A percentile compares a stretch with the other conserved stretches of the same genome.
These are phyloP conservation scores for Annulohypoxylon maeteangense DNA, from an alignment of 495 filamentous ascomycete genomes.

Conservation along the genomic window DNA sequence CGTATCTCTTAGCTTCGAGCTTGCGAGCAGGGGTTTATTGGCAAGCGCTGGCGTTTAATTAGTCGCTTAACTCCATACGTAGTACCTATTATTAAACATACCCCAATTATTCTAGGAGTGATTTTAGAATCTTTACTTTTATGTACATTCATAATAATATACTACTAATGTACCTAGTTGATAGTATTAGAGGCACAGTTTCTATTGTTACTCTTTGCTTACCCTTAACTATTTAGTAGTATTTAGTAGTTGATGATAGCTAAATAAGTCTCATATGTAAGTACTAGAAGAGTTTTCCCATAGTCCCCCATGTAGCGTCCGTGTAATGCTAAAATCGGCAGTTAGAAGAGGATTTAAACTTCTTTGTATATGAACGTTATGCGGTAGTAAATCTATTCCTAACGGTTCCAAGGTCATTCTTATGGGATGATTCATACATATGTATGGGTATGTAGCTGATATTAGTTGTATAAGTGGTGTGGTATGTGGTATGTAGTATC, in stretches of 20 bases:
- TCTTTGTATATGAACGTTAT: slow-evolving; percentile 3
- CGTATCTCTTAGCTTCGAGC: slow-evolving; percentile 26
- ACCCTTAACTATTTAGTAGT: background rate
- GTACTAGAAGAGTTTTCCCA: background rate
- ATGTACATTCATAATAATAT: background rate
- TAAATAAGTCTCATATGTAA: background rate
- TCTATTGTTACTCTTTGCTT: slow-evolving; percentile 22
- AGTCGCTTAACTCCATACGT: slow-evolving; percentile 23
- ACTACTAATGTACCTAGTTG: background rate
- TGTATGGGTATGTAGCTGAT: background rate
- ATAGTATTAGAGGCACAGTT: slow-evolving; percentile 10
- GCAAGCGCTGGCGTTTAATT: slow-evolving; percentile 45
- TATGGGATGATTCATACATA: slow-evolving; percentile 2
- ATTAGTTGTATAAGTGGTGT: slow-evolving; percentile 19
- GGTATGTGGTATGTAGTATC: too few relatives aligned
- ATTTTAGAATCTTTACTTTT: slow-evolving; percentile 5
- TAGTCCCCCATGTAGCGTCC: background rate
- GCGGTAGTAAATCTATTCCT: slow-evolving; percentile 9
- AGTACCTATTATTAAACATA: slow-evolving; percentile 17
- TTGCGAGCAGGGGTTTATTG: slow-evolving; percentile 9
- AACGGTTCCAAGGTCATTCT: slow-evolving; percentile 2
- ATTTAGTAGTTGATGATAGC: too few relatives aligned
- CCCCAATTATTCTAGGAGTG: slow-evolving; percentile 18
- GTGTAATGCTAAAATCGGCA: slow-evolving; percentile 4
- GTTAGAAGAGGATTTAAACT: background rate